These are phyloP conservation scores for Candida rishiriensis DNA, from an alignment of 805 yeast species.

Conservation along the genomic window DNA sequence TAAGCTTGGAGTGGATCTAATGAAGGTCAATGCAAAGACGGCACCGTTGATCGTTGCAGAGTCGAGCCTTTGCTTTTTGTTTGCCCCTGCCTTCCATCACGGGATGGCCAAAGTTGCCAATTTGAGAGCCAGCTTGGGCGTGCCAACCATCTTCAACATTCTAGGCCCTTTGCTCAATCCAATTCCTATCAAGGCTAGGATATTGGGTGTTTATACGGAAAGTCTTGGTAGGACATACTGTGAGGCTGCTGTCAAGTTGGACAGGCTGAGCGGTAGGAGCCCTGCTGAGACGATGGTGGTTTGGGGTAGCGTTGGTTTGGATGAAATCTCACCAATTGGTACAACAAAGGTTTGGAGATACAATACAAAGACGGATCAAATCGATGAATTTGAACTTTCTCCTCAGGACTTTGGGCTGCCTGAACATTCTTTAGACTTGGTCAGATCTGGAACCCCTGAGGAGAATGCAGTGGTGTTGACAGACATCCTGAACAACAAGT, in stretches of 20 bases:
- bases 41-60: conserved; percentile 55
- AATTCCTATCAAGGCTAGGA: conserved; percentile 70
- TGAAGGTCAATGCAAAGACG: conserved; percentile 57
- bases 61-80: conserved; percentile 60
- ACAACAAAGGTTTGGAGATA: conserved; percentile 72
- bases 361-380: conserved; percentile 37
- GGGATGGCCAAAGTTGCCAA: conserved; percentile 83
- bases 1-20: conserved; percentile 77
- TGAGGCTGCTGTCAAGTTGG: conserved; percentile 65
- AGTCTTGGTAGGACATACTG: conserved; percentile 81
- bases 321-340: conserved; percentile 91
- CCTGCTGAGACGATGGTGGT: conserved; percentile 70
- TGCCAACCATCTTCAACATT: conserved; percentile 91
- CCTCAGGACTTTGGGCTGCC: conserved; percentile 82
- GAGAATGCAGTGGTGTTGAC: conserved; percentile 69
- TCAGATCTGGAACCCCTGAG: conserved; percentile 79
- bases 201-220: conserved; percentile 85
- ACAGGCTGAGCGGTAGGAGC: conserved; percentile 39
- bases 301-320: conserved; percentile 88
- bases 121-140: conserved; percentile 72
- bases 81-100: conserved; percentile 93
- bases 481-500: conserved; percentile 39
- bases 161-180: conserved; percentile 95
- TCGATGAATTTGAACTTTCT: conserved; percentile 38
- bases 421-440: conserved; percentile 63